Evolutionary conservation across 192 early-diverging fungal genomes (phyloP).

Genomic region (Mortierella hygrophila): DNA sequence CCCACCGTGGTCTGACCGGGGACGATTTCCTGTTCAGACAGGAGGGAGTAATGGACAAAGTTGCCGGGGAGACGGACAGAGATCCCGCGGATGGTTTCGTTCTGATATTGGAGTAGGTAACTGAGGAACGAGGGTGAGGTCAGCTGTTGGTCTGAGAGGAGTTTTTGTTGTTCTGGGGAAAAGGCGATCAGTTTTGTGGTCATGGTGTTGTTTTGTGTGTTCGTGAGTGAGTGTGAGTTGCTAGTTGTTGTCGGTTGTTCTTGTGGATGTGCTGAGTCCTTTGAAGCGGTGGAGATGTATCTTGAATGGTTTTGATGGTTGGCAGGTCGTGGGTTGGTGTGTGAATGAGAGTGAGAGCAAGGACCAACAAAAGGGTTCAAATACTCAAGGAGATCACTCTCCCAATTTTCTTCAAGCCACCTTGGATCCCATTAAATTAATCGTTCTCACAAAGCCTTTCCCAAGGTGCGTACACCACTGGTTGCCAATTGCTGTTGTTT

Average conservation of each 20-base stretch:
- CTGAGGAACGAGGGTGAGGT: constrained; percentile 49
- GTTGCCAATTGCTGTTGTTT: background rate
- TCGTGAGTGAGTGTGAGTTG: background rate
- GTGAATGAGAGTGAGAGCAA: background rate
- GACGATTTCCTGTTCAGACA: constrained; percentile 39
- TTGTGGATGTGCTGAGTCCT: background rate
- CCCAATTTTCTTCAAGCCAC: background rate
- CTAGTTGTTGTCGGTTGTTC: background rate
- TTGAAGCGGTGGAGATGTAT: too few relatives aligned
- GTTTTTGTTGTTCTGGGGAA: constrained; percentile 45
- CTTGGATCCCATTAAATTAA: background rate
- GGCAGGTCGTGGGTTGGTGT: background rate
- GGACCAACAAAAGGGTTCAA: background rate
- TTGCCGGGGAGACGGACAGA: constrained; percentile 50
- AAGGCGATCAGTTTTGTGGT: constrained; percentile 54
- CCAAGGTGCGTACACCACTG: background rate
- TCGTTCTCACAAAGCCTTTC: background rate
- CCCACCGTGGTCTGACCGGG: constrained; percentile 50
- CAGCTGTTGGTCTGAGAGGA: constrained; percentile 25
- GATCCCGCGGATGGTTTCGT: constrained; percentile 53
- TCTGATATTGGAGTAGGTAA: constrained; percentile 52
- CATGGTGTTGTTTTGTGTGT: constrained; percentile 8
- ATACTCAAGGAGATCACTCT: background rate
- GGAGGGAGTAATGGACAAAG: constrained; percentile 47
- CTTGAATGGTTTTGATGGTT: background rate